These are phyloP conservation scores for Microcyclosporella mali DNA, from an alignment of 2,329 filamentous ascomycete species.

Conservation along the genomic window DNA sequence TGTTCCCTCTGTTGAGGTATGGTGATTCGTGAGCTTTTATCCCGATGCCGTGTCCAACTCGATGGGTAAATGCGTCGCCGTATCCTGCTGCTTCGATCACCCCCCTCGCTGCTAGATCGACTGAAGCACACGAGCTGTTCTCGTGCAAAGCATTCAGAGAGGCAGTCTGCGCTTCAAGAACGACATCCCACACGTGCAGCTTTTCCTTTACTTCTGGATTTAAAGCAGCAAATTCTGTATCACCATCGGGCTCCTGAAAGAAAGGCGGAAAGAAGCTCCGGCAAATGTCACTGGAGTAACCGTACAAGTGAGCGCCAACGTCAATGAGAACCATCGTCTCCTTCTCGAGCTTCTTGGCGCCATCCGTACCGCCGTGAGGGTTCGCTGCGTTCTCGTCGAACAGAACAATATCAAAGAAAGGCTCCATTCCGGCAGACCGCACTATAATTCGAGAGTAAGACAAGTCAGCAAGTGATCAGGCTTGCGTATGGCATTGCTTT, in stretches of 20 bases:
- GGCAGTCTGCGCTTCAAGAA: slow-evolving; percentile 56
- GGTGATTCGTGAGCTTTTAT: slow-evolving; percentile 62
- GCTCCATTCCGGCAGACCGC: slow-evolving; percentile 48
- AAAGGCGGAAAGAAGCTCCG: slow-evolving; percentile 49
- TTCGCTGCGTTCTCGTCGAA: slow-evolving; percentile 53
- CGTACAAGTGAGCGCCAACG: slow-evolving; percentile 55
- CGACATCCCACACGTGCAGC: slow-evolving; percentile 53
- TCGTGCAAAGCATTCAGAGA: slow-evolving; percentile 47
- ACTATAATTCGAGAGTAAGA: too few relatives aligned
- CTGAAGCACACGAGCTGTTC: slow-evolving; percentile 51
- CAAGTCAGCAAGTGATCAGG: too few relatives aligned
- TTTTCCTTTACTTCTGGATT: slow-evolving; percentile 40
- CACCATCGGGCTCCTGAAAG: slow-evolving; percentile 28
- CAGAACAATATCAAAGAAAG: slow-evolving; percentile 60
- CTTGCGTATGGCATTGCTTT: too few relatives aligned
- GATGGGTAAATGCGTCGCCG: slow-evolving; percentile 54
- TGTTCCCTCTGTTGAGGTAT: slow-evolving; percentile 59
- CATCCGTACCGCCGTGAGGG: slow-evolving; percentile 50
- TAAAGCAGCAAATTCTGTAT: slow-evolving; percentile 30
- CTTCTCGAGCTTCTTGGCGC: slow-evolving; percentile 44
- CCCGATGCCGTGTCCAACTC: slow-evolving; percentile 58
- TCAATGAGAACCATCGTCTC: slow-evolving; percentile 58
- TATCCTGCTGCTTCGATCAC: slow-evolving; percentile 56
- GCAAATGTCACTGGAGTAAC: slow-evolving; percentile 59
- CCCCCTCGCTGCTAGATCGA: slow-evolving; percentile 55